Evolutionary conservation across 768 basidiomycete species (phyloP).

Genomic region (Trametes punicea): DNA sequence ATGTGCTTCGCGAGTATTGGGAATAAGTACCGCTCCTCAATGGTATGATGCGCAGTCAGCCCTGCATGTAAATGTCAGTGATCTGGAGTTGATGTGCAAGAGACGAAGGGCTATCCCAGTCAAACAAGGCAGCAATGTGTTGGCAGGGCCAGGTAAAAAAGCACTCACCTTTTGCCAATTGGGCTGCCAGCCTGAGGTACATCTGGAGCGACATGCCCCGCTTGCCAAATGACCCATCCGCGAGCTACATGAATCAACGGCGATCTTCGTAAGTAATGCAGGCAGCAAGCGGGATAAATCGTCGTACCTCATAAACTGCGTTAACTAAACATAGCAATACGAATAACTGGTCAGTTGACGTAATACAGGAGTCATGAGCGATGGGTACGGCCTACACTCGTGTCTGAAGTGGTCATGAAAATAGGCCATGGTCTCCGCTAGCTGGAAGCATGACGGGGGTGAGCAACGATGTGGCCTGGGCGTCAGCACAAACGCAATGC

Average conservation of each 20-base stretch:
- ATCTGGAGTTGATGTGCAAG: not conserved
- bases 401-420: conserved; percentile 41
- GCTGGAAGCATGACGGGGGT: conserved; percentile 5
- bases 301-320: conserved; percentile 42
- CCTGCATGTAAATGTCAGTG: conserved; percentile 32
- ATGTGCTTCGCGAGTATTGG: conserved; percentile 48
- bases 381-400: conserved; percentile 39
- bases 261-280: too few species aligned
- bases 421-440: conserved; percentile 20
- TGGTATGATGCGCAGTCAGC: conserved; percentile 52
- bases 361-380: not conserved
- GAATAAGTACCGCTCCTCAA: conserved; percentile 52
- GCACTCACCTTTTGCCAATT: conserved; percentile 40
- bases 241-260: too few species aligned
- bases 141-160: not conserved
- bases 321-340: conserved; percentile 34
- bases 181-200: conserved; percentile 40
- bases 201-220: conserved; percentile 41
- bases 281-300: too few species aligned
- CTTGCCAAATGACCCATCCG: conserved; percentile 48
- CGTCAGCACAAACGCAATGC: not conserved
- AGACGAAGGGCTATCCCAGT: too few species aligned
- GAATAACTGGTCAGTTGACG: not conserved
- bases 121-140: not conserved
- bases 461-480: not conserved